Base-by-base conservation (phyloP, 2,329 filamentous ascomycete genomes). In the Fusarium musae region DNA sequence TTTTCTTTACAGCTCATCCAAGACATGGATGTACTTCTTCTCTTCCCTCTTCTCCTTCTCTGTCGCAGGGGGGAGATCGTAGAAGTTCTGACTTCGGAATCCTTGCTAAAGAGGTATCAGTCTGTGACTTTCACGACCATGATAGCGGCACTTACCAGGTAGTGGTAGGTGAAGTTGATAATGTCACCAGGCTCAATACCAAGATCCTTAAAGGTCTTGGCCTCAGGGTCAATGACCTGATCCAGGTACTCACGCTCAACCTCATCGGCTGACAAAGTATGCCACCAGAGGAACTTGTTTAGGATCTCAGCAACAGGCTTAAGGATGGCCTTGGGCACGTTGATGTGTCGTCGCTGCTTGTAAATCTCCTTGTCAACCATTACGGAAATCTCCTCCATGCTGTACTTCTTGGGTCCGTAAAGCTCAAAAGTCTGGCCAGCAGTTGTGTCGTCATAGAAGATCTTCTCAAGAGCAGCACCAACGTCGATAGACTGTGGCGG, bases 181-280 rank as follows among this genome's bases (percentile, higher is more conserved):
- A 98, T 89, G 73, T 98, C 95, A 52, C 91, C 93, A 36, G 96
- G 94, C 84, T 95, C 93, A 74, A 99, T 97, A 69, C 90, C 93
- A 52, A 99, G 88, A 80, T 98, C 95, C 84, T 93, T 93, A 86
- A 98, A 97, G 4, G 96, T 98, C 89, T 98, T 98, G 74, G 96
- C 96, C 39, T 87, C 90, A 66, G 91, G 91, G 82, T 99, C 96
- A 80, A 99, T 97, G 77, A 90, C 86, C 83, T 99, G 96, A 83
- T 99, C 93, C 78, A 97, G 90, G 83, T 96, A 97, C 83, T 99
- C 95, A 72, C 93, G 89, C 87, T 98, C 95, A 17, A 99, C 88
- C 82, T 97, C 91, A 79, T 98, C 95, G 43, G 90, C 90, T 39
- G 93, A 95, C 70, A 93, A 87, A 52, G 93, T 91, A 49, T 92